A percentile compares a stretch with the other conserved stretches of the same genome.
phyloP scores from a whole-genome alignment of 1,139 yeast species.

The Hansenula sp. region DNA sequence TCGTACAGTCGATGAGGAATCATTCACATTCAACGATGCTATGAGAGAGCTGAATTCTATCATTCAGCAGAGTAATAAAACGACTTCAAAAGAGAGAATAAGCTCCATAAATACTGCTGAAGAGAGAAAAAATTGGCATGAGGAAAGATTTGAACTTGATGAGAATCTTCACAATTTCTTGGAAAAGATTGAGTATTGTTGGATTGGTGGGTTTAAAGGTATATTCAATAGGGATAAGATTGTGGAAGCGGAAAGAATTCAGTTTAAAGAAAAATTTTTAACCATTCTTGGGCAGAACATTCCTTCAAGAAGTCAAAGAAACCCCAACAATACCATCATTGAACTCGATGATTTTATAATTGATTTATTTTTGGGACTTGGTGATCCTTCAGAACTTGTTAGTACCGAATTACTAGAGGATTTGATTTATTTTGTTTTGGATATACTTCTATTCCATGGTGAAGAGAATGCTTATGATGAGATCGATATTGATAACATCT shows the following conservation, averaged over 20 bases:
- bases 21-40: conserved; percentile 45
- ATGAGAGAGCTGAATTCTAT: conserved; percentile 42
- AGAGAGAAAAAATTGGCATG: conserved; percentile 79
- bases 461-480: conserved; percentile 63
- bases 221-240: conserved; percentile 40
- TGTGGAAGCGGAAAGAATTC: conserved; percentile 26
- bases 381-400: conserved; percentile 29
- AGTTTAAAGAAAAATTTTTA: conserved; percentile 38
- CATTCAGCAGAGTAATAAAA: conserved; percentile 54
- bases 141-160: conserved; percentile 60
- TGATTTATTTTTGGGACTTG: conserved; percentile 49
- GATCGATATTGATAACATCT: conserved; percentile 52
- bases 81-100: conserved; percentile 54
- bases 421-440: conserved; percentile 57
- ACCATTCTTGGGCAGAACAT: conserved; percentile 29
- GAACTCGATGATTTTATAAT: conserved; percentile 48
- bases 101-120: conserved; percentile 44
- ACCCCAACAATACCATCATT: conserved; percentile 19
- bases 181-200: conserved; percentile 53
- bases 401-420: conserved; percentile 53
- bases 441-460: conserved; percentile 59
- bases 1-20: conserved; percentile 40
- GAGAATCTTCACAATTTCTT: conserved; percentile 49
- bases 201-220: conserved; percentile 83
- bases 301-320: conserved; percentile 33